Evolutionary conservation across 2,329 filamentous ascomycete species (phyloP), one percentile per base, ranked within the genome.

Genomic region (Calonectria pauciramosa): DNA sequence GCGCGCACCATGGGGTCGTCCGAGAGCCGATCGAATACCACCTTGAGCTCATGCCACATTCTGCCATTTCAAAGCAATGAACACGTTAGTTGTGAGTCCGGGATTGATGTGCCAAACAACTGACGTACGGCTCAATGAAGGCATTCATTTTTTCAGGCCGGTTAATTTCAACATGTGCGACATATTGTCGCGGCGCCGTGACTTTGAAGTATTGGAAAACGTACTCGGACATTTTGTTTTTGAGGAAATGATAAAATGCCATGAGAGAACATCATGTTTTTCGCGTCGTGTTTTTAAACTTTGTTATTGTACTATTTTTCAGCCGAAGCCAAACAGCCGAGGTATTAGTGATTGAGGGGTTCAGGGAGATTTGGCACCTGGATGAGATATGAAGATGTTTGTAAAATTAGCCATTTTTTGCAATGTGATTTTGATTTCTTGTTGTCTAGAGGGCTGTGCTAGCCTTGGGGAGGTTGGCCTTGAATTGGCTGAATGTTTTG

Each of bases 161-260:
- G 87, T 97, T 96, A 86, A 97, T 97, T 85, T 98, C 93, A 73
- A 98, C 94, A 83, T 97, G 95, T 18, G 93, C 94, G 60, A 98
- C 93, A 63, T 63, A 51, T 20, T 70, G 23, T n/a, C n/a, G 30
- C 4, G 67, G 67, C 11, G n/a, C 56, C 28, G 67, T 49, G 14
- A 70, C 28, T 7, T 38, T 70, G 38, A 60, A 68, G 16, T 54
- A 44, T 38, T 59, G 44, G 44, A 34, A 59, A 10, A 4, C 16
- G 23, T 60, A 60, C 8, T 26, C n/a, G 1, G 34, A 0, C 34
- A 60, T 60, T 60, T 60, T 60, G 41, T 36, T 10, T 36, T 14
- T 36, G 5, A 7, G 5, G 34, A 7, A 14, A 36, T 36, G 34
- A 36, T 36, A 7, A 36, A 9, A 36, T 7, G 34, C 11, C 34